Percentiles rank a stretch among this genome's conserved stretches.
These are phyloP conservation scores for Cytospora piceae DNA, from an alignment of 2,329 filamentous ascomycete genomes.

Conservation along the genomic window DNA sequence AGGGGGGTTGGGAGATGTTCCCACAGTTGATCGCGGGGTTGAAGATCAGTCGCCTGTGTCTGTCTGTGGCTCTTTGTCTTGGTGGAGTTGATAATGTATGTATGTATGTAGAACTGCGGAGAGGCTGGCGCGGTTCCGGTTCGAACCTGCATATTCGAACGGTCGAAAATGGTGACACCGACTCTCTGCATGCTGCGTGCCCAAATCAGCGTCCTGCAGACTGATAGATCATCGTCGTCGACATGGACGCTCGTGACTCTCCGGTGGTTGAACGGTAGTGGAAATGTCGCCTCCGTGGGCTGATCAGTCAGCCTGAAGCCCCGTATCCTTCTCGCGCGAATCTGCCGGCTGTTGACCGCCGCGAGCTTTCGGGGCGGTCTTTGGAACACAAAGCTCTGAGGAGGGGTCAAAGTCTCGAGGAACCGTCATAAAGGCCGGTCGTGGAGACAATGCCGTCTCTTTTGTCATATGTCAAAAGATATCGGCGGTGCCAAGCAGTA, in stretches of 20 bases:
- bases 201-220: neutral
- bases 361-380: neutral
- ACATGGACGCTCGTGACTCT: neutral
- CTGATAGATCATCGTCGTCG: neutral
- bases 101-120: constrained; percentile 1
- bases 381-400: neutral
- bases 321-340: neutral
- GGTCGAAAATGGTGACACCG: neutral
- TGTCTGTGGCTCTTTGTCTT: neutral
- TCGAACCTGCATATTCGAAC: neutral
- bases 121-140: neutral
- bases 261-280: neutral
- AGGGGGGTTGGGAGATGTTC: neutral
- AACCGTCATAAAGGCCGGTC: neutral
- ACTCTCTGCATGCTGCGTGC: neutral
- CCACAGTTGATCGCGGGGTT: neutral
- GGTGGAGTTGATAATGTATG: no score
- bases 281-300: neutral
- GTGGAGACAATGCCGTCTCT: neutral
- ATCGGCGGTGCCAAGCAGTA: neutral
- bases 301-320: neutral
- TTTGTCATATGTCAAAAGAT: neutral
- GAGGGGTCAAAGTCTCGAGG: neutral
- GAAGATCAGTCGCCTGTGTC: neutral
- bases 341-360: neutral